Base-by-base conservation (phyloP, 1,284 basidiomycete genomes). In the Pseudozyma flocculosa region DNA sequence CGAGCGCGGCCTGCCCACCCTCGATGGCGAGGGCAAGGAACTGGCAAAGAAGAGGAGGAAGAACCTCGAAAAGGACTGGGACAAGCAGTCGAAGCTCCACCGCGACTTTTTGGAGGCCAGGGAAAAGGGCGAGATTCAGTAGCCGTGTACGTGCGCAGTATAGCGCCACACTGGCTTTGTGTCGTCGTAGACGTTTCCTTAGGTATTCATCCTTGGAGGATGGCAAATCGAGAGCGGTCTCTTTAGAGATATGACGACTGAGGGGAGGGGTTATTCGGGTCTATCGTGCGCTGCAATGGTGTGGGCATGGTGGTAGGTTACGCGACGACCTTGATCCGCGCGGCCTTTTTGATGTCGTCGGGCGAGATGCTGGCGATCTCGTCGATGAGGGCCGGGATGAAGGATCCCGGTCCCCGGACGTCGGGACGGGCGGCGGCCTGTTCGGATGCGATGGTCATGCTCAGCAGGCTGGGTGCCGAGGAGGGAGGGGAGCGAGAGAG, bases 331-430 rank as follows among this genome's bases (percentile, higher is more conserved):
- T 60, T 41, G 36, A 64, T 39, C 45, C 56, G 55, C 22, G 56
- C 53, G 8, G 23, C 19, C 14, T 49, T 45, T 34, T 26, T 36
- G 18, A 64, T 44, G 45, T 64, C 61, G 3, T 56, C 37, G 4
- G 50, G 43, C 1, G 52, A 50, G 1, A 64, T 45, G 1, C 50
- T 43, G 4, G 68, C 65, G 42, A 94, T 80, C 69, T 87, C 87
- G 73, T 96, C 92, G 36, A 96, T 88, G 48, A 96, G 80, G 0
- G 88, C 90, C 18, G 89, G 83, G 21, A 94, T 80, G 81, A 96
- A 95, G 0, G 90, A 89, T 39, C 90, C 91, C 4, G 90, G 87
- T 0, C 92, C 93, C 44, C 81, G 82, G 22, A 94, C 89, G 54
- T 87, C 85, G 1, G 80, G 70, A 41, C 86, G 82, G n/a, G 78